Conservation (phyloP, 2,329 filamentous ascomycete species). For the Colletotrichum noveboracense region DNA sequence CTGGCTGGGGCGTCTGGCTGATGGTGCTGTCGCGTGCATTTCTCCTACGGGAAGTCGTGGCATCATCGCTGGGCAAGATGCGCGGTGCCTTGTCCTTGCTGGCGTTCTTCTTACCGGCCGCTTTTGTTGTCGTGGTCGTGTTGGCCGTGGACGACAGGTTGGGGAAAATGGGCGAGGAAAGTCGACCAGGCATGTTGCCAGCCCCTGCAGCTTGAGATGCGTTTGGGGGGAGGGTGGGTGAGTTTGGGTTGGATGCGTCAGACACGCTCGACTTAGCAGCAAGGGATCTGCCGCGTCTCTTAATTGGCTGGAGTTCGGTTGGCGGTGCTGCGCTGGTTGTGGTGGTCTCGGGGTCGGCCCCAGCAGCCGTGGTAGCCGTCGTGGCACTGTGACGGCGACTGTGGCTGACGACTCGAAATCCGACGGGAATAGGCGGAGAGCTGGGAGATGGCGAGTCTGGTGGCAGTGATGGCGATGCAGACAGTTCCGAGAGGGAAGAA, state of each 20-base stretch:
- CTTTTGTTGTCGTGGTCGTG: conserved; percentile 1
- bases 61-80: conserved; percentile 25
- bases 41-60: conserved; percentile 38
- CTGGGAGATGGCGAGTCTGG: conserved; percentile 39
- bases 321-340: conserved; percentile 20
- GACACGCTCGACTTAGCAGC: conserved; percentile 41
- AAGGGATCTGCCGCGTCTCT: conserved; percentile 42
- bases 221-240: conserved; percentile 29
- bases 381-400: conserved; percentile 22
- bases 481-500: conserved; percentile 47
- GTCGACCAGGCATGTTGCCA: conserved; percentile 44
- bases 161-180: conserved; percentile 36
- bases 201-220: conserved; percentile 30
- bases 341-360: conserved; percentile 22
- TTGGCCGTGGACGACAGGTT: conserved; percentile 27
- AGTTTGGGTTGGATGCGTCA: conserved; percentile 42
- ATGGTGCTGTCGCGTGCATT: conserved; percentile 46
- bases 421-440: conserved; percentile 23
- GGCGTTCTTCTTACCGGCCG: conserved; percentile 29
- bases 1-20: conserved; percentile 31
- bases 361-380: conserved; percentile 20
- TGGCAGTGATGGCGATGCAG: conserved; percentile 31
- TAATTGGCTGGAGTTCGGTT: conserved; percentile 41
- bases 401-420: conserved; percentile 19
- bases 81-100: conserved; percentile 25